Evolutionary conservation across 2,329 filamentous ascomycete genomes (phyloP).

Genomic region (Periglandula ipomoeae): DNA sequence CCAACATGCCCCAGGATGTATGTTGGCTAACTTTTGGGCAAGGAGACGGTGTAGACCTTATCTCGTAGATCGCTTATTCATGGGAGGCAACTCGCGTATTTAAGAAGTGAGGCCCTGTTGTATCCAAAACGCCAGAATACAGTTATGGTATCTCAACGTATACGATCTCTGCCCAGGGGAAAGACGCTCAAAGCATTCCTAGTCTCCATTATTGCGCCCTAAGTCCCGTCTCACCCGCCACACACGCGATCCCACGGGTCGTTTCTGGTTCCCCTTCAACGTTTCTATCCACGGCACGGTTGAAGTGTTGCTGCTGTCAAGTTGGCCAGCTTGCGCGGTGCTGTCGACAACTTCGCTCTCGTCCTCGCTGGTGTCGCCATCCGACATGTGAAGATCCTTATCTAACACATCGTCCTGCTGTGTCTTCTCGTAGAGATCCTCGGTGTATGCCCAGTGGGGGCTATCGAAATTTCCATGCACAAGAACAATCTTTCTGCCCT

Average conservation of each 20-base stretch:
- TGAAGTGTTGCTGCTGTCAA: slow-evolving; percentile 16
- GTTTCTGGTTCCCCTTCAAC: slow-evolving; percentile 43
- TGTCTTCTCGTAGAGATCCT: slow-evolving; percentile 42
- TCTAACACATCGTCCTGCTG: slow-evolving; percentile 20
- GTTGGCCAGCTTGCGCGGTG: slow-evolving; percentile 15
- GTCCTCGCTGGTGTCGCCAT: slow-evolving; percentile 27
- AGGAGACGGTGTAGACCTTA: too few relatives aligned
- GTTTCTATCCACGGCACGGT: slow-evolving; percentile 51
- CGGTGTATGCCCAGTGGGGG: slow-evolving; percentile 61
- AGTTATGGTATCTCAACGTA: too few relatives aligned
- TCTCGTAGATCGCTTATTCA: too few relatives aligned
- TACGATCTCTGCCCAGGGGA: too few relatives aligned
- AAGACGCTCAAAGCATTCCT: not conserved
- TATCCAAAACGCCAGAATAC: not conserved
- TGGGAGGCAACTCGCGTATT: too few relatives aligned
- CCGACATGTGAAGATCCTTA: slow-evolving; percentile 21
- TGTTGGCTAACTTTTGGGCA: too few relatives aligned
- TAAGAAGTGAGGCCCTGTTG: too few relatives aligned
- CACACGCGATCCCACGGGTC: slow-evolving; percentile 48
- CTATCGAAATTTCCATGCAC: slow-evolving; percentile 60
- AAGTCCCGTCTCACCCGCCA: slow-evolving; percentile 58
- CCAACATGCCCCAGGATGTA: too few relatives aligned
- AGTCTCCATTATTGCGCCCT: slow-evolving; percentile 30
- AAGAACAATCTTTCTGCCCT: slow-evolving; percentile 46
- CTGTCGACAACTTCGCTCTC: slow-evolving; percentile 3